Evolutionary conservation across 2,329 filamentous ascomycete genomes (phyloP).

Genomic region (Arthrinium phaeospermum): DNA sequence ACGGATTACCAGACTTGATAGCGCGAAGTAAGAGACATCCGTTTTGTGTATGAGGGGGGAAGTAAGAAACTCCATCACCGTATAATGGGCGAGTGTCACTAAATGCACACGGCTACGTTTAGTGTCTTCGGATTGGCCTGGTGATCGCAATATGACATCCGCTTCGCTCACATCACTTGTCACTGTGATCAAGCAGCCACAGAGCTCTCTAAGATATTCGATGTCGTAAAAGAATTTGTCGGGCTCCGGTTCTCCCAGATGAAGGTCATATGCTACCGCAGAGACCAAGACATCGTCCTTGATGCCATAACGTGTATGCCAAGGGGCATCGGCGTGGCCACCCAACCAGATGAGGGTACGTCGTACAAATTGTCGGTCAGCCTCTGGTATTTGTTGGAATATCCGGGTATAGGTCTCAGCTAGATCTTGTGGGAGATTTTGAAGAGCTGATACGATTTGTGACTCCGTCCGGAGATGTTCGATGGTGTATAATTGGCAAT

Average conservation of each 20-base stretch:
- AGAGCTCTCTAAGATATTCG: neutral
- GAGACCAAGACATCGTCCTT: neutral
- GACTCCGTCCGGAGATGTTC: slow-evolving; percentile 19
- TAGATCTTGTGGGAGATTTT: slow-evolving; percentile 25
- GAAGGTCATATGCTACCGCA: neutral
- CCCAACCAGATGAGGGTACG: neutral
- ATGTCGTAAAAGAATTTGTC: neutral
- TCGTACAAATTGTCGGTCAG: slow-evolving; percentile 19
- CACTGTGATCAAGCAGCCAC: neutral
- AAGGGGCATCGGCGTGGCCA: neutral
- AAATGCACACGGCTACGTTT: too few species aligned
- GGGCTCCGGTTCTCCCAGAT: neutral
- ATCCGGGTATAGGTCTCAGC: slow-evolving; percentile 26
- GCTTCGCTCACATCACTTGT: neutral
- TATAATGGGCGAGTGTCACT: slow-evolving; percentile 27
- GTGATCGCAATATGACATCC: too few species aligned
- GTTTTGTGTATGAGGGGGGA: slow-evolving; percentile 5
- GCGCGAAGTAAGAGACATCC: slow-evolving; percentile 5
- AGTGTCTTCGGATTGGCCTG: too few species aligned
- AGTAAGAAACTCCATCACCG: slow-evolving; percentile 27
- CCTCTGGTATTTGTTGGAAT: slow-evolving; percentile 25
- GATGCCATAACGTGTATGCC: neutral
- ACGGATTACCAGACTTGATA: neutral
- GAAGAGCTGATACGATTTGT: slow-evolving; percentile 18
- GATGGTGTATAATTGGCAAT: slow-evolving; percentile 28